phyloP scores from a whole-genome alignment of 148 eudicot species.

The Rhododendron kiyosumense region DNA sequence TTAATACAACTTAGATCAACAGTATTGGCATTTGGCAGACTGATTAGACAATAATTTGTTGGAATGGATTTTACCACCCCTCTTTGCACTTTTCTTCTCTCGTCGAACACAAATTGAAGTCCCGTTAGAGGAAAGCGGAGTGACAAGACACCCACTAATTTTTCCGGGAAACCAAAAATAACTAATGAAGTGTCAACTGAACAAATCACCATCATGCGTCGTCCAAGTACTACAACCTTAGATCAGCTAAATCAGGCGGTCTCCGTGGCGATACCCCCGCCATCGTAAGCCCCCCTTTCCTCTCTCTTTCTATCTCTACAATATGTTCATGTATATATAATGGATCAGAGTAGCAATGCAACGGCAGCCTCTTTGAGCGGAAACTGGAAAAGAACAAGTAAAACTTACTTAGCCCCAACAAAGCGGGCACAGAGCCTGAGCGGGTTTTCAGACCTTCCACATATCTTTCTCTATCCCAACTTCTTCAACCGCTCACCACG shows the following conservation, averaged over 20 bases:
- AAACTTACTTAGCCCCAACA: background rate
- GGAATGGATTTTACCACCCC: too few relatives aligned
- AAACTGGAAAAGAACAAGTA: conserved; percentile 4
- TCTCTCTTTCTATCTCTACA: background rate
- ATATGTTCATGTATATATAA: background rate
- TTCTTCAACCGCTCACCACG: background rate
- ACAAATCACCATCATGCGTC: background rate
- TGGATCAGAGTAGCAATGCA: background rate
- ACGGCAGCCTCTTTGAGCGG: conserved; percentile 4
- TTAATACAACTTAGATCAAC: too few relatives aligned
- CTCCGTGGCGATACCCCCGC: conserved; percentile 17
- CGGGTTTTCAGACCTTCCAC: conserved; percentile 5
- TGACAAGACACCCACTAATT: too few relatives aligned
- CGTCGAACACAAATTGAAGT: too few relatives aligned
- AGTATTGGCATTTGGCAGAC: too few relatives aligned
- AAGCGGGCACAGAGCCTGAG: background rate
- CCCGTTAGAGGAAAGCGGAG: too few relatives aligned
- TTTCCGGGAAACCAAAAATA: background rate
- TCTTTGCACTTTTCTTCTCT: too few relatives aligned
- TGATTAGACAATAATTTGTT: too few relatives aligned
- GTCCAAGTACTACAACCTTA: background rate
- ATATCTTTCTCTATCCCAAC: background rate
- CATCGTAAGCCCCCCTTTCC: conserved; percentile 6
- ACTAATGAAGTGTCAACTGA: background rate
- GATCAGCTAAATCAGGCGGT: conserved; percentile 20